Conservation (phyloP, 2,329 filamentous ascomycete species). For the Pseudogymnoascus destructans region DNA sequence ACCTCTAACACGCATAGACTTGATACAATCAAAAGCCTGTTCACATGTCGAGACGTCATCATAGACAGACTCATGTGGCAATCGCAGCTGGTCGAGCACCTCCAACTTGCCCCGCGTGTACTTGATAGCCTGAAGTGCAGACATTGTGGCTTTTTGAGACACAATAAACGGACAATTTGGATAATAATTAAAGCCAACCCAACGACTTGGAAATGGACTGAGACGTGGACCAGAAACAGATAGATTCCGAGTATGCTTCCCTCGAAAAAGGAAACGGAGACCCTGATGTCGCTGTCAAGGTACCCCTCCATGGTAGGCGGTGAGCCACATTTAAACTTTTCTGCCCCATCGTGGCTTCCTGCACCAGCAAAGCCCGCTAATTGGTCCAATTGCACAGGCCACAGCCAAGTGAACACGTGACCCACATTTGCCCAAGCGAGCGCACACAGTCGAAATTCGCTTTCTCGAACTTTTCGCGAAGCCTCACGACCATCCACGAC, state of each 20-base stretch:
- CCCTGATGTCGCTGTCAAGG: constrained; percentile 9
- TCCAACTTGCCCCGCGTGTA: constrained; percentile 59
- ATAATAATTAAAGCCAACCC: not conserved
- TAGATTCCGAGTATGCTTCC: not conserved
- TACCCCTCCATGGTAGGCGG: constrained; percentile 9
- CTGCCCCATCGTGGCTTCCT: constrained; percentile 7
- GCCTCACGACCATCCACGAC: not conserved
- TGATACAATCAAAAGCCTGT: constrained; percentile 73
- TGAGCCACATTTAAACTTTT: constrained; percentile 10
- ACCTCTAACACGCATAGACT: constrained; percentile 62
- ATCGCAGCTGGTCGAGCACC: constrained; percentile 71
- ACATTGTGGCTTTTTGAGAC: constrained; percentile 15
- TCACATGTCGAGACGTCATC: constrained; percentile 56
- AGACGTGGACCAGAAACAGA: not conserved
- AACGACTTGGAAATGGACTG: not conserved
- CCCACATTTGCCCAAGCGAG: constrained; percentile 1
- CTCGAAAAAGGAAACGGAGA: not conserved
- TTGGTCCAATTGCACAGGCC: not conserved
- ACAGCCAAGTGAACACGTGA: constrained; percentile 1
- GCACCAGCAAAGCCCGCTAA: not conserved
- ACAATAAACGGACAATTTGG: not conserved
- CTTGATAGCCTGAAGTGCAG: constrained; percentile 59
- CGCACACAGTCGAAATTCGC: constrained; percentile 7
- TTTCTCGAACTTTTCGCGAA: constrained; percentile 4
- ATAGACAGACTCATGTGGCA: constrained; percentile 70